Percentiles rank a stretch among this genome's conserved stretches.
Evolutionary conservation across 805 yeast species (phyloP).

Genomic region (Suhomyces tanzawaensis): DNA sequence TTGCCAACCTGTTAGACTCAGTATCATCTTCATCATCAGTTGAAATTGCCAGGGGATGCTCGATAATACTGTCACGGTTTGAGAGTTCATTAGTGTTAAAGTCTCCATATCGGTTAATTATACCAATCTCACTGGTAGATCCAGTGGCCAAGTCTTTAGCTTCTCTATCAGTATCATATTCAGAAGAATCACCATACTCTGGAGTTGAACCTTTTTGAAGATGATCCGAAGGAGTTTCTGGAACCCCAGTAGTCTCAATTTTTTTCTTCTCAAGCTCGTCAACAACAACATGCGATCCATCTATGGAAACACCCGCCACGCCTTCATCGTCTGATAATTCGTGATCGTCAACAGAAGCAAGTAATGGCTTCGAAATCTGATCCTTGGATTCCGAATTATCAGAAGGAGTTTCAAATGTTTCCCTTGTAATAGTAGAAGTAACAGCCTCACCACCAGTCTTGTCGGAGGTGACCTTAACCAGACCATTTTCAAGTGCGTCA

Average conservation of each 20-base stretch:
- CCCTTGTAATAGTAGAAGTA: no score
- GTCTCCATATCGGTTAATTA: slow-evolving; percentile 19
- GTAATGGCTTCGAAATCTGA: slow-evolving; percentile 1
- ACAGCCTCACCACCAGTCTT: no score
- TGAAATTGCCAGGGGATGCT: slow-evolving; percentile 6
- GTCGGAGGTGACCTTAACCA: no score
- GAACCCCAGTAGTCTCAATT: slow-evolving; percentile 1
- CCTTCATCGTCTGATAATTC: slow-evolving; percentile 4
- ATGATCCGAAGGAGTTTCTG: not conserved
- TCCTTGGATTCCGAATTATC: no score
- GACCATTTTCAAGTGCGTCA: no score
- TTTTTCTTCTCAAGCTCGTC: slow-evolving; percentile 25
- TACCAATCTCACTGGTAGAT: slow-evolving; percentile 15
- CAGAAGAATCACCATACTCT: not conserved
- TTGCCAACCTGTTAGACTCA: slow-evolving; percentile 22
- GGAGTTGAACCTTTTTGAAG: not conserved
- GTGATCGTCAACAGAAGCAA: slow-evolving; percentile 2
- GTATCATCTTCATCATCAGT: slow-evolving; percentile 20
- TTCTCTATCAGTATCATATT: slow-evolving; percentile 7
- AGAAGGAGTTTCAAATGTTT: no score
- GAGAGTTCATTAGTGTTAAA: slow-evolving; percentile 21
- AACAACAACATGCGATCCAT: slow-evolving; percentile 21
- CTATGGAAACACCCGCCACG: slow-evolving; percentile 14
- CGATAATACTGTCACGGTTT: slow-evolving; percentile 7
- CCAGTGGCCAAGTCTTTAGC: not conserved